Base-by-base conservation (phyloP, 2,329 filamentous ascomycete genomes). In the Fusarium nygamai region DNA sequence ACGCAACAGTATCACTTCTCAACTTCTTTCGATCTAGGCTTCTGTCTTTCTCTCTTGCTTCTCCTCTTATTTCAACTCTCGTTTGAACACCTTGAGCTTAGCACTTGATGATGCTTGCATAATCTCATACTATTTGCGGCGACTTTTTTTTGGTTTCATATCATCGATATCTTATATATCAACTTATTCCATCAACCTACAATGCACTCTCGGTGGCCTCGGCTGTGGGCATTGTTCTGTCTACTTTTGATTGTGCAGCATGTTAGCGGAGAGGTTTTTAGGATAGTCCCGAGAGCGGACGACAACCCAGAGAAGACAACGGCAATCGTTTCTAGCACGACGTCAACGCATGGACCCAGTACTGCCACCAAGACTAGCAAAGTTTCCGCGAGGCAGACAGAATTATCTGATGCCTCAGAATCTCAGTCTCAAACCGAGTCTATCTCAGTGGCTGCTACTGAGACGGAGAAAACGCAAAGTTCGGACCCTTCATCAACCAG, bases 161-260 rank as follows among this genome's bases (percentile, higher is more conserved):
- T 43, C 53, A 39, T 50, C 43, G 61, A 61, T 36, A 34, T 13
- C 46, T 59, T 47, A 46, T 34, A 64, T 54, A 60, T 43, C 46
- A 61, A 34, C 51, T 58, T 36, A n/a, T 60, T 24, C n/a, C 47
- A 57, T 54, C 60, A 12, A 69, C 56, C 38, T 56, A 78, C 47
- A 57, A 86, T 86, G 85, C 69, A 82, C 59, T 71, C 74, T 31
- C 81, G 75, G 65, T 78, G 81, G 69, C 66, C 75, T 62, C 80
- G 80, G 54, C 62, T 84, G 48, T 83, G 81, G 81, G 80, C 81
- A 41, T 71, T 86, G 50, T 73, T 87, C 64, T 83, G 82, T 73
- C 75, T 87, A 29, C 57, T 82, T 8, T 54, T 86, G 47, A 78
- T 79, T 47, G 75, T 85, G 31, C 83, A 87, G 48, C 70, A 82